Conservation (phyloP, 352 stramenopile genomes). For the Globisporangium cederbergense region DNA sequence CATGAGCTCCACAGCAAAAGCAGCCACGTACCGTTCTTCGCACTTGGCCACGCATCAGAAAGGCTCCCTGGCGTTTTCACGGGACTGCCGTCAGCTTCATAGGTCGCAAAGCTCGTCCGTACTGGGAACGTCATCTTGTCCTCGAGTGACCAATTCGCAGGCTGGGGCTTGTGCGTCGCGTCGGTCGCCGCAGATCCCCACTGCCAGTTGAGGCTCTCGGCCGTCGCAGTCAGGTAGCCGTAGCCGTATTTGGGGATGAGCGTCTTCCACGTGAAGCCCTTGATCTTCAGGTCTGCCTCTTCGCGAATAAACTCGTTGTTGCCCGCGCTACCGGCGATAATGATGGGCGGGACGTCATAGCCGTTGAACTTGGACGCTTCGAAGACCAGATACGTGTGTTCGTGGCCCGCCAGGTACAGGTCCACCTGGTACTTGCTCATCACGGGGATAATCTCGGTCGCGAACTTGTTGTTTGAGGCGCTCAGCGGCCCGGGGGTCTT, state of each 20-base stretch:
- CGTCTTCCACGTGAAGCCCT: conserved; percentile 54
- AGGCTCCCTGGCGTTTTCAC: conserved; percentile 37
- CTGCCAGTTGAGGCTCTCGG: conserved; percentile 48
- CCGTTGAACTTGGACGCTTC: conserved; percentile 43
- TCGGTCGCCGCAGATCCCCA: conserved; percentile 57
- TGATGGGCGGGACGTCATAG: conserved; percentile 62
- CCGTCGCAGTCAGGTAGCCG: conserved; percentile 63
- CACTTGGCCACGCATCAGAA: conserved; percentile 23
- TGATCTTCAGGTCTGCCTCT: conserved; percentile 40
- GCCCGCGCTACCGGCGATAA: conserved; percentile 66
- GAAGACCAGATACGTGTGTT: conserved; percentile 72
- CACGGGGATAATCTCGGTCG: conserved; percentile 60
- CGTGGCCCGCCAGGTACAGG: conserved; percentile 63
- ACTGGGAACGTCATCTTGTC: conserved; percentile 46
- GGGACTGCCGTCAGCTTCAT: conserved; percentile 33
- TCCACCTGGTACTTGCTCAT: conserved; percentile 75
- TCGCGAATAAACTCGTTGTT: conserved; percentile 78
- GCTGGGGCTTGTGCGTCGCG: conserved; percentile 33
- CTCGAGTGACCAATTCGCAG: conserved; percentile 42
- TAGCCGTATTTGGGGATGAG: conserved; percentile 75
- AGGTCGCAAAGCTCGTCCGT: conserved; percentile 22
- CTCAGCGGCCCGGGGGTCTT: conserved; percentile 52
- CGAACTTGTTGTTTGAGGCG: conserved; percentile 46
- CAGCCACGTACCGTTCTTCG: conserved; percentile 22
- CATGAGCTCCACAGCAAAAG: not conserved